Base-by-base conservation (phyloP, 192 early-diverging fungal genomes). In the Coemansia sp. region DNA sequence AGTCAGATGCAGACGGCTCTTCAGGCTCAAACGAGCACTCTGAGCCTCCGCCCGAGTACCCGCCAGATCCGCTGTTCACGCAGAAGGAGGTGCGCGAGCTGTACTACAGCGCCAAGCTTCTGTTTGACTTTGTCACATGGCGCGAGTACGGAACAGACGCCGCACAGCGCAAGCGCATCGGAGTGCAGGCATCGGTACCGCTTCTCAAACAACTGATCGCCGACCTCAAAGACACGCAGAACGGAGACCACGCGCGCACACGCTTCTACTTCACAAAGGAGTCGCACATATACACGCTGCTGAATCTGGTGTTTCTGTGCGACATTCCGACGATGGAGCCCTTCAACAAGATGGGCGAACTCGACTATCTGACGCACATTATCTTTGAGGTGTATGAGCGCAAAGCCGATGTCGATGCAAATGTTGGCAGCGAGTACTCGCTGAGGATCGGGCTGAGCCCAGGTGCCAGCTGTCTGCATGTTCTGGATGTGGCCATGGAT, bases 301-400 rank as follows among this genome's bases (percentile, higher is more conserved):
- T 99, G 42, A 99, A 97, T 69, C 85, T 97, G 20, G 91, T 99
- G 4, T 89, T 95, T 65, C 85, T 94, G 7, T 92, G 91, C 58
- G 93, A 91, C 32, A 83, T 97, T 58, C 91, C 91, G 17, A 93
- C 89, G 1, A 84, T 88, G 68, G 71, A 92, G 8, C 72, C 84
- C 17, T 84, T 85, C 45, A 75, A 83, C 20, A 77, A 89, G 7
- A 84, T 96, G 12, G 90, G 89, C 25, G 97, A 99, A 81, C 79
- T 99, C 16, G 97, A 99, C 68, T 99, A 95, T 74, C 75, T 98
- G 54, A 97, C 97, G 1, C 97, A 99, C 67, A 99, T 99, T 59
- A 95, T 93, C 7, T 97, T 99, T 81, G 97, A 99, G 76, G 79
- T 99, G 4, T 95, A 97, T 63, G 95, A 97, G 84, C 85, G 95